A percentile compares a stretch with the other conserved stretches of the same genome.
Conservation (phyloP, 129 eudicot genomes). For the Gnaphalium uliginosum region DNA sequence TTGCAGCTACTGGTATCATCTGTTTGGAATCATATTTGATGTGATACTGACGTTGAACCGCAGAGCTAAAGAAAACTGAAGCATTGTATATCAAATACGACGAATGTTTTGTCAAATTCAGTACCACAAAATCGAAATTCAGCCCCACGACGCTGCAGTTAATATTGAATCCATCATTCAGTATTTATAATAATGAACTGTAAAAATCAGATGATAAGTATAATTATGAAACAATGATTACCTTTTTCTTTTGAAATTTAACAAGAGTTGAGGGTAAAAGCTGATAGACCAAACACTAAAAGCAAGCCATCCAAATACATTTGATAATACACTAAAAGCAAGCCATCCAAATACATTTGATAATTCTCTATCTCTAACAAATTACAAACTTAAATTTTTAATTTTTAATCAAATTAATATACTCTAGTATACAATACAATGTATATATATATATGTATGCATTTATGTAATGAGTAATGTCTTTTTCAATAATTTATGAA, state of each 20-base stretch:
- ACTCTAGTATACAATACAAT: not conserved
- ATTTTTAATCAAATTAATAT: not conserved
- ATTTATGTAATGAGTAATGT: slow-evolving; percentile 1
- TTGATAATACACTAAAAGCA: slow-evolving; percentile 29
- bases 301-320: slow-evolving; percentile 63
- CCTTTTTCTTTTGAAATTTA: slow-evolving; percentile 78
- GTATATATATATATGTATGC: not conserved
- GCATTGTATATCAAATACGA: slow-evolving; percentile 75
- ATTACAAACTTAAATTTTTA: not conserved
- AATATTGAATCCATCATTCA: not conserved
- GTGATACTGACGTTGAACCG: slow-evolving; percentile 68
- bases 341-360: not conserved
- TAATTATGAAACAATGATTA: not conserved
- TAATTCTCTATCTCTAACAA: not conserved
- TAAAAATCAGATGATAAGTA: not conserved
- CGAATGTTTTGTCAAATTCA: slow-evolving; percentile 80
- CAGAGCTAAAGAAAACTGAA: slow-evolving; percentile 58
- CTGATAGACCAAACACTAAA: slow-evolving; percentile 60
- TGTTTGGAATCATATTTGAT: slow-evolving; percentile 49
- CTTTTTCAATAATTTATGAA: not conserved
- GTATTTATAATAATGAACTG: not conserved
- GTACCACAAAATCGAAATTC: slow-evolving; percentile 71
- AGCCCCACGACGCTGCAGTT: slow-evolving; percentile 62
- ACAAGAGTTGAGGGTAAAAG: slow-evolving; percentile 68
- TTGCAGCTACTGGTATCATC: slow-evolving; percentile 88